Percentiles rank a stretch among this genome's conserved stretches.
Conservation (phyloP, 495 filamentous ascomycete genomes). For the Tuber brumale region DNA sequence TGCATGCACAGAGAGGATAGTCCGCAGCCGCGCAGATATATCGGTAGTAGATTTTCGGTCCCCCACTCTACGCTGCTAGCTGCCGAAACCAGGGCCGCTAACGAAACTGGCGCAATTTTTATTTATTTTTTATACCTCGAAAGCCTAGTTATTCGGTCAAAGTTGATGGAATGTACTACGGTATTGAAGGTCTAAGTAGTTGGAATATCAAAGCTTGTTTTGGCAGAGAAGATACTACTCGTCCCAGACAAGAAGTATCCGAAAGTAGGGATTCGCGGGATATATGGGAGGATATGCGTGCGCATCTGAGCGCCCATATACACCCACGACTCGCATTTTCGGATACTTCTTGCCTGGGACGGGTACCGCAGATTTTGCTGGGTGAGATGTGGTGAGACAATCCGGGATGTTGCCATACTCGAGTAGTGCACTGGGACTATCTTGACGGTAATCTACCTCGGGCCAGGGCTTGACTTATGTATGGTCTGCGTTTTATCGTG, state of each 20-base stretch:
- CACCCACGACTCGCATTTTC: too few relatives aligned
- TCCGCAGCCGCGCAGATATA: background rate
- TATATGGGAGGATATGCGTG: too few relatives aligned
- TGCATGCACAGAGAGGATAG: background rate
- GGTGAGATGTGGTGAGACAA: background rate
- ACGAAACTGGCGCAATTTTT: background rate
- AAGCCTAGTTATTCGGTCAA: background rate
- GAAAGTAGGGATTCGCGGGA: too few relatives aligned
- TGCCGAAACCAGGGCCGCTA: background rate
- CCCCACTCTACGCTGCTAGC: background rate
- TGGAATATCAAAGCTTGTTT: background rate
- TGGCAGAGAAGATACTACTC: background rate
- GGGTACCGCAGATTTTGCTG: background rate
- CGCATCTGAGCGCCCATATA: too few relatives aligned
- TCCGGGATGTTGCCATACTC: background rate
- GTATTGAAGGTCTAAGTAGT: background rate
- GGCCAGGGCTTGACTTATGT: background rate
- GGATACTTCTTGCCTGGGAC: too few relatives aligned
- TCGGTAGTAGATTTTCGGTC: background rate
- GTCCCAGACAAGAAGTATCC: too few relatives aligned
- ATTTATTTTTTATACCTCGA: background rate
- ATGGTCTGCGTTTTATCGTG: background rate
- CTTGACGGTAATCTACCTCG: background rate
- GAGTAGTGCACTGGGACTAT: too few relatives aligned
- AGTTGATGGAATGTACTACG: background rate